Percentiles rank a stretch among this genome's conserved stretches.
Evolutionary conservation across 2,329 filamentous ascomycete genomes (phyloP).

Genomic region (Talaromyces marneffei): DNA sequence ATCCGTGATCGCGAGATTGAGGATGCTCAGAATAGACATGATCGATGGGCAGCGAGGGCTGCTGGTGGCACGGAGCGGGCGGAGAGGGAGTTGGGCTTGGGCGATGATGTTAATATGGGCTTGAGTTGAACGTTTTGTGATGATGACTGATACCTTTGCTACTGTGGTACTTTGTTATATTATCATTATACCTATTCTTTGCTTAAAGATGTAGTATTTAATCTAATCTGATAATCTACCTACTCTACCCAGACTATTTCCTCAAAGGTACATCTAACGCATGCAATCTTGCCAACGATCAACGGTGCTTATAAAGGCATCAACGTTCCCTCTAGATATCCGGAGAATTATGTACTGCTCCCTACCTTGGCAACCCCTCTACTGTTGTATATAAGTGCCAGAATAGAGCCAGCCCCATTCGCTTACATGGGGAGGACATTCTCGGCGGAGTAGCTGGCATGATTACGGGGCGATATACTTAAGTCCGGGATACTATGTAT

Average conservation of each 20-base stretch:
- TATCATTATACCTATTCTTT: not conserved
- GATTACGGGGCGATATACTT: not conserved
- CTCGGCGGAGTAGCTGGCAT: not conserved
- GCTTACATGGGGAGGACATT: not conserved
- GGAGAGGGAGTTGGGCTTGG: slow-evolving; percentile 63
- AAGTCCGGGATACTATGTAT: not conserved
- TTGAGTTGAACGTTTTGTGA: slow-evolving; percentile 53
- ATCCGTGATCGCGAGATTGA: slow-evolving; percentile 34
- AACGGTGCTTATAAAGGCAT: not conserved
- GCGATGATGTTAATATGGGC: slow-evolving; percentile 78
- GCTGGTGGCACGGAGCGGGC: slow-evolving; percentile 48
- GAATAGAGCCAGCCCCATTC: no score
- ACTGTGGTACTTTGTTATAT: not conserved
- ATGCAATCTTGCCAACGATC: not conserved
- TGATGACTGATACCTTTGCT: slow-evolving; percentile 7
- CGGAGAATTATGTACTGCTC: not conserved
- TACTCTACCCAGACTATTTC: not conserved
- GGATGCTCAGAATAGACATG: slow-evolving; percentile 44
- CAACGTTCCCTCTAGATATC: not conserved
- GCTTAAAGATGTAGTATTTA: not conserved
- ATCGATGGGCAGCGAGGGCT: slow-evolving; percentile 51
- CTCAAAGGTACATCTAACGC: not conserved
- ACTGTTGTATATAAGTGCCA: no score
- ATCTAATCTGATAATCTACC: not conserved
- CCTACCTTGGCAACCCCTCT: not conserved